These are phyloP conservation scores for Pontederia paniculata DNA, from an alignment of 176 grass and related monocot species.

Conservation along the genomic window DNA sequence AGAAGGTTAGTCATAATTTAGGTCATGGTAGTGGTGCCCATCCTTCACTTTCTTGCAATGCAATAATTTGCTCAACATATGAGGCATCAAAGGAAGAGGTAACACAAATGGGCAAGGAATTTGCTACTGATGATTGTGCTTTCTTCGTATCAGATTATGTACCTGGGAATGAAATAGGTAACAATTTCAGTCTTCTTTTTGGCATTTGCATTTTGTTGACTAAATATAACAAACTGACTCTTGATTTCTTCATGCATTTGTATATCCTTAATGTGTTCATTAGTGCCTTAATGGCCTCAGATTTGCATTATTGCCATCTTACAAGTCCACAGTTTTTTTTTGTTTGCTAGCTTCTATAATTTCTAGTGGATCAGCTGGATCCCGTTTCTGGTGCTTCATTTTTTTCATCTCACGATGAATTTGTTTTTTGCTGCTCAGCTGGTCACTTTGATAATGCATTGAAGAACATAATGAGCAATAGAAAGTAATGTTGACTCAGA, in stretches of 20 bases:
- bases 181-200: background rate
- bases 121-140: conserved; percentile 27
- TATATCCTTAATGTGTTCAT: no score
- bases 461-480: no score
- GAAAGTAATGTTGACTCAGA: no score
- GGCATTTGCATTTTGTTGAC: background rate
- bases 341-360: no score
- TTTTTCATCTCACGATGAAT: no score
- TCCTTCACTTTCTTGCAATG: conserved; percentile 93
- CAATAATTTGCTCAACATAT: conserved; percentile 41
- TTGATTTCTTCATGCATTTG: background rate
- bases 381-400: no score
- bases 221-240: background rate
- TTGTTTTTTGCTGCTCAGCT: no score
- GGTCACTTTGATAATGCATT: no score
- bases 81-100: conserved; percentile 76
- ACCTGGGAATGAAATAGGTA: conserved; percentile 56
- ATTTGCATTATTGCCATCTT: no score
- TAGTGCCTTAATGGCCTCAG: no score
- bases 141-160: conserved; percentile 39
- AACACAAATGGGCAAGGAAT: conserved; percentile 51
- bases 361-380: no score
- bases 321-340: no score
- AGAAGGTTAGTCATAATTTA: conserved; percentile 49
- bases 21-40: conserved; percentile 46